Conservation (phyloP, 1,284 basidiomycete genomes). For the Sanguinoderma infundibulare region DNA sequence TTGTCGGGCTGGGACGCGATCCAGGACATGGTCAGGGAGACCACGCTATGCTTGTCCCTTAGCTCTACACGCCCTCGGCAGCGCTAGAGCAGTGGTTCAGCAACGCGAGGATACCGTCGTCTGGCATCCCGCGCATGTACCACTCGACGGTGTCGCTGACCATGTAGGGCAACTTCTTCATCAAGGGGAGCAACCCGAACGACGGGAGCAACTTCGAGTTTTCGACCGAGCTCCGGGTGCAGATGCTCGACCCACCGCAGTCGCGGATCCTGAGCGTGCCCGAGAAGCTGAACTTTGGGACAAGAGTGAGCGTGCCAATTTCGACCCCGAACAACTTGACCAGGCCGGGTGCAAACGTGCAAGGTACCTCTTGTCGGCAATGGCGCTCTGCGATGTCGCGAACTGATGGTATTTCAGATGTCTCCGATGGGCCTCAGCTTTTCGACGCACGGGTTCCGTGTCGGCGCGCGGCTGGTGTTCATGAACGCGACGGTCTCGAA, state of each 20-base stretch:
- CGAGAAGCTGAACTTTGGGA: constrained; percentile 42
- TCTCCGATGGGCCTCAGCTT: constrained; percentile 53
- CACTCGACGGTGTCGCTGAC: constrained; percentile 48
- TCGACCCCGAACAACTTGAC: constrained; percentile 26
- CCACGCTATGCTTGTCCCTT: constrained; percentile 46
- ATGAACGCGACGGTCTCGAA: constrained; percentile 42
- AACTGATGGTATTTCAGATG: constrained; percentile 28
- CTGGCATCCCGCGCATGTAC: constrained; percentile 48
- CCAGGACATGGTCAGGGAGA: constrained; percentile 38
- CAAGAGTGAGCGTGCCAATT: constrained; percentile 41
- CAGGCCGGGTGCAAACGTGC: background rate
- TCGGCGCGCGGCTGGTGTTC: constrained; percentile 49
- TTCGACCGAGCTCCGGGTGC: constrained; percentile 49
- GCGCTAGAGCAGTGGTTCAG: constrained; percentile 51
- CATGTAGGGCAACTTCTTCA: constrained; percentile 46
- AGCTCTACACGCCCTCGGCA: constrained; percentile 52
- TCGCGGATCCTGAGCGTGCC: constrained; percentile 42
- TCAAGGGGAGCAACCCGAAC: constrained; percentile 57
- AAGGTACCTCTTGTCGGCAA: background rate
- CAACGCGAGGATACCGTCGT: constrained; percentile 47
- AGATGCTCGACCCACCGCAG: constrained; percentile 49
- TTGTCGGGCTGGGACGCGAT: constrained; percentile 47
- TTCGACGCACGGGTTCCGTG: constrained; percentile 51
- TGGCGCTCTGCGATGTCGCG: background rate
- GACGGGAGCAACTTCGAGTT: constrained; percentile 30